These are phyloP conservation scores for Oryza officinalis DNA, from an alignment of 176 grass and related monocot genomes.

Conservation along the genomic window DNA sequence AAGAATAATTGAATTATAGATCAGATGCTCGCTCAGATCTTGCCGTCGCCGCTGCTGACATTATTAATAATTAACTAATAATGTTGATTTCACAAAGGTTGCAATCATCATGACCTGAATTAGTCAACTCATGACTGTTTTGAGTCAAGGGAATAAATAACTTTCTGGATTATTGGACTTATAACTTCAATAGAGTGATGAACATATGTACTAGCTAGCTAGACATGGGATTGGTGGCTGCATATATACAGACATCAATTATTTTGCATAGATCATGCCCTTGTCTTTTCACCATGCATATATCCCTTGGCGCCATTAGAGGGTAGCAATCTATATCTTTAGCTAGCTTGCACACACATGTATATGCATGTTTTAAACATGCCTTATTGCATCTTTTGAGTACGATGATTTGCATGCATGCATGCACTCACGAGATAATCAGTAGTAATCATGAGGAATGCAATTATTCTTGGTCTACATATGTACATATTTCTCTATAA, in stretches of 20 bases:
- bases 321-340: too few species aligned
- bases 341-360: neutral
- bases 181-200: neutral
- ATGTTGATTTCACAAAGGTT: neutral
- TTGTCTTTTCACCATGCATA: constrained; percentile 8
- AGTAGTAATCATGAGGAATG: neutral
- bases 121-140: neutral
- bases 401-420: neutral
- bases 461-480: neutral
- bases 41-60: too few species aligned
- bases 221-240: neutral
- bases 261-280: constrained; percentile 10
- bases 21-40: too few species aligned
- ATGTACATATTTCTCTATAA: neutral
- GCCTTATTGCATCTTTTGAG: neutral
- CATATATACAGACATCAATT: neutral
- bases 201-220: neutral
- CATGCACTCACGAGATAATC: neutral
- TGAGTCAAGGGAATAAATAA: neutral
- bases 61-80: too few species aligned
- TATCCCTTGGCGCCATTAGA: neutral
- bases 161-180: neutral
- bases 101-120: neutral
- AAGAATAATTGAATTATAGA: too few species aligned
- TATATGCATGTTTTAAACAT: neutral